Evolutionary conservation across 805 yeast genomes (phyloP), one percentile per base, ranked within the genome.

Genomic region (Lachancea mirantina): DNA sequence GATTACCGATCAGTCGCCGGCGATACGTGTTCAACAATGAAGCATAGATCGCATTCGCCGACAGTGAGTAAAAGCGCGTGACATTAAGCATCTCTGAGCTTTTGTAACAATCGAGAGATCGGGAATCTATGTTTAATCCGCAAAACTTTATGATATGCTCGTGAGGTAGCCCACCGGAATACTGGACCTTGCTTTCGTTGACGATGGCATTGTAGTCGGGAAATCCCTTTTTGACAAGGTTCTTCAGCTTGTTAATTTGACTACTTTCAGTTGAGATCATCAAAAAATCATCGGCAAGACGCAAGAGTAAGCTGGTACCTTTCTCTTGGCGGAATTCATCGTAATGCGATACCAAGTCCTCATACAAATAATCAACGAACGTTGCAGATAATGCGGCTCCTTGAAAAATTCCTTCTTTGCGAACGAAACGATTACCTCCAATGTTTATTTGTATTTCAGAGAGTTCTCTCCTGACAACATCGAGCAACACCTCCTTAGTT

Each of bases 231-330:
- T 43, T 31, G 23, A 68, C 59, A 6, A 53, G 14, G 2, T 36
- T 37, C 27, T 51, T 44, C 24, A 68, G 52, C 3, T 34, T 35
- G 2, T 36, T 25, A 0, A 76, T 65, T 8, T 51, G 46, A 0
- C 37, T 32, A 8, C 45, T 17, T 21, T 64, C 50, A 0, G 74
- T 62, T 0, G 92, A 69, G 0, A 88, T 56, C n/a, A 84, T 63
- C 17, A 88, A 50, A 47, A 88, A 88, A 52, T 88, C 97, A 57
- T 88, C 97, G 0, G 85, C 94, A 14, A 84, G 54, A 33, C 96
- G 58, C 6, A 84, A 36, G 2, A 84, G 50, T 2, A 68, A 38
- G 10, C 68, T 56, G 5, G 45, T 38, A 3, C 40, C 31, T 1
- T 40, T 21, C n/a, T 52, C 23, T 23, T 49, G 47, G 48, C 42